Conservation (phyloP, 345 rosid species). For the Linum trigynum region DNA sequence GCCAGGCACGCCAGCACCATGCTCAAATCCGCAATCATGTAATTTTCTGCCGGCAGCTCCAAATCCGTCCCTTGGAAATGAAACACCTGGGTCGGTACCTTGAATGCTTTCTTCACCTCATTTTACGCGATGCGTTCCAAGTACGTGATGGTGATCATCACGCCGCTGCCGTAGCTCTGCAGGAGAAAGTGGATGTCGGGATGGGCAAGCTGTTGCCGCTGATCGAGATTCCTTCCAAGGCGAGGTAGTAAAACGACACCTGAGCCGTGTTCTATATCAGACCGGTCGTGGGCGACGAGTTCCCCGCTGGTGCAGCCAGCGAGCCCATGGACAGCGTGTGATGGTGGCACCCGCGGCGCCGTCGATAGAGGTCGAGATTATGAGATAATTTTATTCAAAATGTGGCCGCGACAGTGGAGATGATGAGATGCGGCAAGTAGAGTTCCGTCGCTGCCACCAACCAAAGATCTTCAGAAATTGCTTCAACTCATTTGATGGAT, state of each 20-base stretch:
- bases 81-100: constrained; percentile 56
- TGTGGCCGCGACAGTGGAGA: too few relatives aligned
- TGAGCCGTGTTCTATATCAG: constrained; percentile 50
- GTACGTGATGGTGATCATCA: constrained; percentile 76
- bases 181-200: constrained; percentile 55
- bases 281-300: constrained; percentile 33
- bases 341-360: constrained; percentile 34
- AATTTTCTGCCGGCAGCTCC: constrained; percentile 75
- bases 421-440: too few relatives aligned
- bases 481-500: too few relatives aligned
- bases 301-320: constrained; percentile 23
- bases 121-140: constrained; percentile 47
- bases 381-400: too few relatives aligned
- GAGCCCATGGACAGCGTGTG: constrained; percentile 67
- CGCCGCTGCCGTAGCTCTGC: constrained; percentile 67
- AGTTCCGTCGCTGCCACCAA: too few relatives aligned
- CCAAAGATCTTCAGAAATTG: too few relatives aligned
- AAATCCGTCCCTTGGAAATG: constrained; percentile 72
- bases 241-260: constrained; percentile 81
- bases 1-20: constrained; percentile 68
- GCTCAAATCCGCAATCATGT: constrained; percentile 58
- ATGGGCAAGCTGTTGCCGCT: constrained; percentile 54
- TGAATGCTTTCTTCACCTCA: constrained; percentile 43
- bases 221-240: constrained; percentile 71
- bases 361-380: constrained; percentile 56